Evolutionary conservation across 805 yeast genomes (phyloP).

Genomic region (Dipodascus albidus): DNA sequence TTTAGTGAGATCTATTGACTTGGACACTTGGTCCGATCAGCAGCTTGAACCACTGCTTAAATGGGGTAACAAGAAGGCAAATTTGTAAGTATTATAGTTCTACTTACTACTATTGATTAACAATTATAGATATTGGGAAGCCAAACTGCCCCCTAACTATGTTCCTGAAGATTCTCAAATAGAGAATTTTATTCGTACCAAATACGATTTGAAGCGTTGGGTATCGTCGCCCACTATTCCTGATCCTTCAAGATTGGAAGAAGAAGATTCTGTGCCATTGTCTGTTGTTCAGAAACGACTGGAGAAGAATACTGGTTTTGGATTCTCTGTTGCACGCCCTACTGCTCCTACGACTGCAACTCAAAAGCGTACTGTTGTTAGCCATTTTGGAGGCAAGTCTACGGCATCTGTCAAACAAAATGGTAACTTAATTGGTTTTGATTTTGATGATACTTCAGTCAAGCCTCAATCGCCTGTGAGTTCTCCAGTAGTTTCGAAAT

Average conservation of each 20-base stretch:
- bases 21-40: constrained; percentile 94
- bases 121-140: constrained; percentile 61
- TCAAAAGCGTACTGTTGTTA: constrained; percentile 4
- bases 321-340: constrained; percentile 1
- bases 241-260: constrained; percentile 33
- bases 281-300: constrained; percentile 13
- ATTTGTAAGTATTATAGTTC: constrained; percentile 24
- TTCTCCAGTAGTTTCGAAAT: constrained; percentile 1
- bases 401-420: not conserved
- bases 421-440: constrained; percentile 15
- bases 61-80: constrained; percentile 80
- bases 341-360: constrained; percentile 6
- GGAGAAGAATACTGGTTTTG: not conserved
- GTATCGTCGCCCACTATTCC: constrained; percentile 43
- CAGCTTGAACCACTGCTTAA: constrained; percentile 70
- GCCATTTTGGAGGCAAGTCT: constrained; percentile 1
- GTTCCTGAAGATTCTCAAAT: constrained; percentile 76
- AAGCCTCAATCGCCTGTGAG: constrained; percentile 8
- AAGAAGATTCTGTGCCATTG: constrained; percentile 15
- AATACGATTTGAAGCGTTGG: constrained; percentile 90
- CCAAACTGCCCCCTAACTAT: constrained; percentile 54
- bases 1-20: constrained; percentile 76
- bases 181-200: constrained; percentile 82
- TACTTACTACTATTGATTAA: no score
- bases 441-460: constrained; percentile 14